Evolutionary conservation across 805 yeast genomes (phyloP).

Genomic region (Saturnispora saitoi): DNA sequence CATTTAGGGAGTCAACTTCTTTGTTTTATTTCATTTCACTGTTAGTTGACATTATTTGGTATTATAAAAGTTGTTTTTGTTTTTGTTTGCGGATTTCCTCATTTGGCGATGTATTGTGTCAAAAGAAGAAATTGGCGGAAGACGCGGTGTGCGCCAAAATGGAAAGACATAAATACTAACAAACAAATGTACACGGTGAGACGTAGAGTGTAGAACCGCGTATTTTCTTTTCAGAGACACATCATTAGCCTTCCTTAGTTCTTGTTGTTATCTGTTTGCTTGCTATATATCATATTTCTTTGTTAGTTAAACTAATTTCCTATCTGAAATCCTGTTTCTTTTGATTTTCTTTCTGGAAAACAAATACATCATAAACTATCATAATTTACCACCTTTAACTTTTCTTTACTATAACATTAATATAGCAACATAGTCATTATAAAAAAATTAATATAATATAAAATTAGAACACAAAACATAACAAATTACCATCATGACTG

Average conservation of each 20-base stretch:
- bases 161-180: conserved; percentile 4
- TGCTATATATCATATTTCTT: background rate
- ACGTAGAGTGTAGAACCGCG: background rate
- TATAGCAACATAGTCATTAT: background rate
- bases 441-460: background rate
- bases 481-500: background rate
- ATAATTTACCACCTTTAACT: background rate
- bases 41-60: too few species aligned
- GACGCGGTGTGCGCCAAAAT: background rate
- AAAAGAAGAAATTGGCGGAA: background rate
- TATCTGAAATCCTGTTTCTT: background rate
- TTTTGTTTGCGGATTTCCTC: background rate
- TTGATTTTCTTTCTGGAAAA: background rate
- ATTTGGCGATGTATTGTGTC: background rate
- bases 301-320: background rate
- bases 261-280: background rate
- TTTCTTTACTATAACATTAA: background rate
- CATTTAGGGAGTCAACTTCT: too few species aligned
- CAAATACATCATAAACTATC: background rate
- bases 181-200: background rate
- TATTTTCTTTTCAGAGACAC: conserved; percentile 1
- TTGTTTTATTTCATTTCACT: too few species aligned
- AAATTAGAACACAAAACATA: background rate
- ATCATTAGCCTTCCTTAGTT: background rate
- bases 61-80: background rate